A percentile compares a stretch with the other conserved stretches of the same genome.
phyloP scores from a whole-genome alignment of 163 green algal genomes.

The Smithsoniella earleae region DNA sequence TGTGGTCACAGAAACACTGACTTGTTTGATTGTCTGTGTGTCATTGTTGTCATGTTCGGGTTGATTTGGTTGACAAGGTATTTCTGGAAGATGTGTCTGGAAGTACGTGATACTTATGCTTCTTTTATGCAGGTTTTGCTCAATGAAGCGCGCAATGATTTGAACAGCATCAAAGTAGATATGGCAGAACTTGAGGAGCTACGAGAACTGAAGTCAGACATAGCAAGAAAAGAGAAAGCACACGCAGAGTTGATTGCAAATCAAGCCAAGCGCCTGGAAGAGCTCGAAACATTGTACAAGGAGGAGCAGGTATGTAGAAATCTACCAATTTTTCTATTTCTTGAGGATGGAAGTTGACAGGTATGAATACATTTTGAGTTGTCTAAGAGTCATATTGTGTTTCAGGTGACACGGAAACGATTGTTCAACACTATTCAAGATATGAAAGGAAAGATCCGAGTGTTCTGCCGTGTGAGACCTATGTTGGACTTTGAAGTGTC shows the following conservation, averaged over 20 bases:
- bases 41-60: no score
- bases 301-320: slow-evolving; percentile 51
- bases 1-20: neutral
- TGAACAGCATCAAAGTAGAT: slow-evolving; percentile 33
- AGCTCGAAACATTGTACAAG: slow-evolving; percentile 76
- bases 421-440: slow-evolving; percentile 83
- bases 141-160: neutral
- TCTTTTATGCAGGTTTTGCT: slow-evolving; percentile 11
- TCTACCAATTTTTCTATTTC: no score
- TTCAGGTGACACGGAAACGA: slow-evolving; percentile 47
- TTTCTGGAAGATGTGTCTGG: no score
- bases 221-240: slow-evolving; percentile 75
- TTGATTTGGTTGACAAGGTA: no score
- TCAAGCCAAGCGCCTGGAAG: slow-evolving; percentile 71
- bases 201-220: slow-evolving; percentile 76
- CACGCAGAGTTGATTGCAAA: slow-evolving; percentile 70
- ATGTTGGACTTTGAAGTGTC: slow-evolving; percentile 72
- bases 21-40: neutral
- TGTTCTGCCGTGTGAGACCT: slow-evolving; percentile 79
- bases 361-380: no score
- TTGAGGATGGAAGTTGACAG: no score
- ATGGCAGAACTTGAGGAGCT: slow-evolving; percentile 77
- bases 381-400: no score
- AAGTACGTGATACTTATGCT: no score
- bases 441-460: slow-evolving; percentile 89